These are phyloP conservation scores for Andrographis paniculata DNA, from an alignment of 305 asterid genomes.

Conservation along the genomic window DNA sequence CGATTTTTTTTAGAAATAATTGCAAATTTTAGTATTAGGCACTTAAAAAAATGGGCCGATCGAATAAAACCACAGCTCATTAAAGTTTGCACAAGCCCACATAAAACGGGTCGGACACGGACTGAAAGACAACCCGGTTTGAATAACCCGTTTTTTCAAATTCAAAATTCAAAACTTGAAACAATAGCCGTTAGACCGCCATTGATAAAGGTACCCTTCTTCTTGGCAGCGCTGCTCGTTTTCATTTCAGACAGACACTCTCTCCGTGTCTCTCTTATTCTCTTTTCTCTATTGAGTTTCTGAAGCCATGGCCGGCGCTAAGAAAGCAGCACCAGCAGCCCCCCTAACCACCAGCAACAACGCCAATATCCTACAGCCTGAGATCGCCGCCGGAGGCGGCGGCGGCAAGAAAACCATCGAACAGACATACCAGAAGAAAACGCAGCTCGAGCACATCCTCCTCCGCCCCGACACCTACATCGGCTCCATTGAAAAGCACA, in stretches of 20 bases:
- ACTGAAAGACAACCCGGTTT: not conserved
- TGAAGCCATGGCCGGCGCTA: slow-evolving; percentile 41
- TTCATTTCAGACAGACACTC: slow-evolving; percentile 26
- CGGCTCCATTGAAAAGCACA: slow-evolving; percentile 83
- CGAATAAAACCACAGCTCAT: not conserved
- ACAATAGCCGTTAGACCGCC: slow-evolving; percentile 28
- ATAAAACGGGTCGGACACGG: slow-evolving; percentile 14
- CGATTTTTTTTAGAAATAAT: too few species aligned
- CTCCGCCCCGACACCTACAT: slow-evolving; percentile 95
- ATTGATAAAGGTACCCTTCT: slow-evolving; percentile 11
- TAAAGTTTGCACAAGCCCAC: not conserved
- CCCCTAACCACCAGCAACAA: slow-evolving; percentile 80
- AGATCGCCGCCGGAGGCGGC: slow-evolving; percentile 12
- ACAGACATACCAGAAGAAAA: slow-evolving; percentile 82
- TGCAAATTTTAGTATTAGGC: not conserved
- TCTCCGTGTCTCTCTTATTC: slow-evolving; percentile 51
- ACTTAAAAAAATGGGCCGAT: not conserved
- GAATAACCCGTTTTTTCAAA: slow-evolving; percentile 21
- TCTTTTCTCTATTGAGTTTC: slow-evolving; percentile 21
- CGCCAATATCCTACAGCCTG: slow-evolving; percentile 43
- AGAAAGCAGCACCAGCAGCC: slow-evolving; percentile 36
- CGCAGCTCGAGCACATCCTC: slow-evolving; percentile 97
- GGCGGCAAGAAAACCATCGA: slow-evolving; percentile 64
- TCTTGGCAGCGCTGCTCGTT: not conserved
- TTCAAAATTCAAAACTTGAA: slow-evolving; percentile 32